A percentile compares a stretch with the other conserved stretches of the same genome.
phyloP scores from a whole-genome alignment of 495 filamentous ascomycete species.

The Tricharina praecox region DNA sequence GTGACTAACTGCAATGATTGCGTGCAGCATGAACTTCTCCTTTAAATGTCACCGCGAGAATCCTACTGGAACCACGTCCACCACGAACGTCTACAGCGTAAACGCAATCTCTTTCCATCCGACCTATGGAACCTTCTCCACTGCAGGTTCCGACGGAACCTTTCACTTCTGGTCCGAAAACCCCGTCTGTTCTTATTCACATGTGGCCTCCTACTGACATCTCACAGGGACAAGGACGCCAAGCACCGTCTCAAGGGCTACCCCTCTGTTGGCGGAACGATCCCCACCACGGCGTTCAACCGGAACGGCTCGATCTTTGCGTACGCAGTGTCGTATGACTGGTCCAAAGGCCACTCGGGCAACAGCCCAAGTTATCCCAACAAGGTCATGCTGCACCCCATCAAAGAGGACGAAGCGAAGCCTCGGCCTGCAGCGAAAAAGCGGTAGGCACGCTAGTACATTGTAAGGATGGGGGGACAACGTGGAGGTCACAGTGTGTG shows the following conservation, averaged over 20 bases:
- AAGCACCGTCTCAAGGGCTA: conserved; percentile 79
- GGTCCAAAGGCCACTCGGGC: conserved; percentile 69
- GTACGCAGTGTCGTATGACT: conserved; percentile 86
- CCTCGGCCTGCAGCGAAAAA: conserved; percentile 55
- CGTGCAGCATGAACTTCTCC: conserved; percentile 59
- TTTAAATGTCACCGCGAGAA: conserved; percentile 87
- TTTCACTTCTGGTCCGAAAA: conserved; percentile 55
- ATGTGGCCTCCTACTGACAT: conserved; percentile 6
- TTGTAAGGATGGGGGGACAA: too few relatives aligned
- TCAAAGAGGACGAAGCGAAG: conserved; percentile 64
- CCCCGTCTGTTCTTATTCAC: not conserved
- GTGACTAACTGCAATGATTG: not conserved
- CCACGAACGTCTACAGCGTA: conserved; percentile 69
- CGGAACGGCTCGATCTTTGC: conserved; percentile 64
- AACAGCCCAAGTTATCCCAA: conserved; percentile 54
- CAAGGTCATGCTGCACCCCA: conserved; percentile 75
- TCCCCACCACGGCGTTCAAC: conserved; percentile 65
- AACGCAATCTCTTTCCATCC: conserved; percentile 86
- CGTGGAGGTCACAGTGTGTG: too few relatives aligned
- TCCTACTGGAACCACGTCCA: conserved; percentile 41
- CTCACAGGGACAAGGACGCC: conserved; percentile 51
- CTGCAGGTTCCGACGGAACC: conserved; percentile 72
- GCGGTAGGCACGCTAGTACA: conserved; percentile 38
- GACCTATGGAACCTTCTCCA: conserved; percentile 64
- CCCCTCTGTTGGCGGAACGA: conserved; percentile 64